Percentiles rank a stretch among this genome's conserved stretches.
These are phyloP conservation scores for Cyclostephanos tholiformis DNA, from an alignment of 108 stramenopile species.

Conservation along the genomic window DNA sequence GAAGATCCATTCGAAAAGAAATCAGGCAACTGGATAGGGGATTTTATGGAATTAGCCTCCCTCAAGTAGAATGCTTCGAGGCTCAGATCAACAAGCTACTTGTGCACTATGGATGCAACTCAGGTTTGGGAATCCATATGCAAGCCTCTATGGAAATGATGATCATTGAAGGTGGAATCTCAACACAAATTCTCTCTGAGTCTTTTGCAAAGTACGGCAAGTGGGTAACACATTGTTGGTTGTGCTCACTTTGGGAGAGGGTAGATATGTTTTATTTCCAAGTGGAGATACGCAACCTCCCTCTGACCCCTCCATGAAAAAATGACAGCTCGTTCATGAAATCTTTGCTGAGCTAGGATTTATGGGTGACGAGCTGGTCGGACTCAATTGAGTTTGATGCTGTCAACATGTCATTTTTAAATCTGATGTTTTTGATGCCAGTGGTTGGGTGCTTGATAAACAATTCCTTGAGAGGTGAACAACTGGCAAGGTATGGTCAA, in stretches of 20 bases:
- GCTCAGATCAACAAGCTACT: neutral
- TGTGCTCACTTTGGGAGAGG: slow-evolving; percentile 26
- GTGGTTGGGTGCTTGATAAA: slow-evolving; percentile 11
- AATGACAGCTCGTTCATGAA: slow-evolving; percentile 27
- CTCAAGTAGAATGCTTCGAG: slow-evolving; percentile 8
- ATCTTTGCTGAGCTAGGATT: slow-evolving; percentile 5
- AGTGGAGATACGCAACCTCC: neutral
- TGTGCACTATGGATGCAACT: slow-evolving; percentile 14
- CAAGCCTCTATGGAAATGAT: neutral
- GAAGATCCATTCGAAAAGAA: neutral
- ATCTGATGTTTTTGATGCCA: slow-evolving; percentile 14
- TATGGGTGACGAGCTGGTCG: neutral
- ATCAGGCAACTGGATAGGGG: slow-evolving; percentile 1
- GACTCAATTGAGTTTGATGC: slow-evolving; percentile 14
- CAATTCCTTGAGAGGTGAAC: neutral
- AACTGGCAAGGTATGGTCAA: no score
- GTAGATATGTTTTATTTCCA: neutral
- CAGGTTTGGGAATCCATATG: neutral
- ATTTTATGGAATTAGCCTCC: slow-evolving; percentile 15
- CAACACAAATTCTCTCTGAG: slow-evolving; percentile 1
- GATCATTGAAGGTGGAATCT: slow-evolving; percentile 10
- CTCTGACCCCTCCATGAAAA: slow-evolving; percentile 13
- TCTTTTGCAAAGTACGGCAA: neutral
- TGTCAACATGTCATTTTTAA: slow-evolving; percentile 30
- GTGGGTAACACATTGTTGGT: slow-evolving; percentile 13